Conservation (phyloP, 768 basidiomycete genomes). For the Artomyces pyxidatus region DNA sequence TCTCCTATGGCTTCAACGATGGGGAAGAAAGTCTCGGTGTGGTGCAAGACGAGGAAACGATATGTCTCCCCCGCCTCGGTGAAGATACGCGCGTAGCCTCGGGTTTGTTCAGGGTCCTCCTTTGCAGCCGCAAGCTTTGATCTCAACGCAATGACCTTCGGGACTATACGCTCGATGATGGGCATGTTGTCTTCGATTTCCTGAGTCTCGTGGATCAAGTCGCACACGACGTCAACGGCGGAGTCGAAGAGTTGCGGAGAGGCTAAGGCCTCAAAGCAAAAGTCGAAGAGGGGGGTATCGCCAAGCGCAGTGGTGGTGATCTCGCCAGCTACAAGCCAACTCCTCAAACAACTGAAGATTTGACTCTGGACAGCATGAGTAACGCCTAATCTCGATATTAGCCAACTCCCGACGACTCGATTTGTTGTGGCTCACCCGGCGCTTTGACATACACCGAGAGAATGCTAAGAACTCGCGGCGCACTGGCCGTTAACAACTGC, state of each 20-base stretch:
- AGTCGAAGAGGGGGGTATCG: conserved; percentile 71
- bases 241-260: conserved; percentile 88
- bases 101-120: conserved; percentile 83
- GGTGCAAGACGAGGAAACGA: conserved; percentile 77
- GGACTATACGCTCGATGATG: conserved; percentile 82
- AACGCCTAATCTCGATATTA: conserved; percentile 49
- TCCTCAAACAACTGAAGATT: conserved; percentile 76
- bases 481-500: conserved; percentile 58
- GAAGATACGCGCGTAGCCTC: conserved; percentile 86
- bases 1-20: conserved; percentile 91
- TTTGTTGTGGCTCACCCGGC: conserved; percentile 45
- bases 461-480: conserved; percentile 65
- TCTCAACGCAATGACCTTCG: conserved; percentile 70
- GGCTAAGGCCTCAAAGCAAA: conserved; percentile 75
- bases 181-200: conserved; percentile 92
- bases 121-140: conserved; percentile 47
- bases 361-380: conserved; percentile 71
- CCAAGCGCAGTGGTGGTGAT: conserved; percentile 55
- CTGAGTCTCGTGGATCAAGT: conserved; percentile 96
- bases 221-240: conserved; percentile 87
- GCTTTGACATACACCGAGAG: conserved; percentile 87
- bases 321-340: conserved; percentile 88
- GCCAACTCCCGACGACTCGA: conserved; percentile 1
- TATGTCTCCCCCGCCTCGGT: conserved; percentile 98
- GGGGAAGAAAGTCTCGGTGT: conserved; percentile 89